Evolutionary conservation across 306 rosid species (phyloP), one percentile per base, ranked within the genome.

Genomic region (Morella rubra): DNA sequence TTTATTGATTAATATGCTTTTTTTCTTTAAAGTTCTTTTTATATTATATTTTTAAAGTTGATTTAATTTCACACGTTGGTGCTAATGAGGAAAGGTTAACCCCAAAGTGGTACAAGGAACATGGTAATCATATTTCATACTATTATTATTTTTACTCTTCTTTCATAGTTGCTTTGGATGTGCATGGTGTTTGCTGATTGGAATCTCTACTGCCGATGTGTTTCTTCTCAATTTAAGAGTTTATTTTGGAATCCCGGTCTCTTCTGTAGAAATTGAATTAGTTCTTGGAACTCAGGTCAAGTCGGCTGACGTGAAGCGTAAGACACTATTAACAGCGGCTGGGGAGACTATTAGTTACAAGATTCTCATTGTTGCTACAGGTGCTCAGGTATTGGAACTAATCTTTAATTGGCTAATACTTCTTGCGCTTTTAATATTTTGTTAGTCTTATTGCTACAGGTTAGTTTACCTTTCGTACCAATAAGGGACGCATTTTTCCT

Each of bases 301-400:
- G 87, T 92, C 99, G 45, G 97, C 91, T 76, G 99, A 95, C 80
- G 87, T 92, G 74, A 92, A 90, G 81, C 99, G 98, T 22, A 92
- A 87, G 89, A 95, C 97, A 68, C 70, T 95, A 44, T 77, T 95
- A 83, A 91, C 96, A 53, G 85, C 89, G 77, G 83, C 99, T 45
- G 99, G 99, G 68, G 99, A 95, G 89, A 95, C 97, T 76, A 91
- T 95, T 73, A 95, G 97, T 84, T 95, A 95, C 90, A 95, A 87
- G 90, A 47, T 87, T 84, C 99, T 95, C 73, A 81, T 95, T 72
- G 78, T 95, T 84, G 99, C 99, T 62, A 90, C 99, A 82, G 99
- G 99, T 88, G 99, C 99, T 82, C 98, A 96, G 99, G 99, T 95
- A 95, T 81, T 86, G 77, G 81, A 82, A 66, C 90, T 82, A 77